These are phyloP conservation scores for Apocynum venetum DNA, from an alignment of 257 asterid genomes.

Conservation along the genomic window DNA sequence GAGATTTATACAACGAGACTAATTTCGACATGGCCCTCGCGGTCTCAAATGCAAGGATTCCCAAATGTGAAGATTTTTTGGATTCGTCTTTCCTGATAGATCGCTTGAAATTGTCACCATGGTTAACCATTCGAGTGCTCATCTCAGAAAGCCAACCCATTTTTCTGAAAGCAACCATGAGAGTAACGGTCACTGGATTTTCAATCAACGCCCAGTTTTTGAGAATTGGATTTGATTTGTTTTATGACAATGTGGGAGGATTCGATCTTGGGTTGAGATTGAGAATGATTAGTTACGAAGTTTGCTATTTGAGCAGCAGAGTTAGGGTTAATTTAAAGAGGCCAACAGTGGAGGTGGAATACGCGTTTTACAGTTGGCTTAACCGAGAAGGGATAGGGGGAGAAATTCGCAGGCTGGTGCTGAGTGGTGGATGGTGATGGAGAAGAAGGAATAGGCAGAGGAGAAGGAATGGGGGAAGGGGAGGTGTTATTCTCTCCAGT, in stretches of 20 bases:
- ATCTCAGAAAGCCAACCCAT: conserved; percentile 47
- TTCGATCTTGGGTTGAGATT: background rate
- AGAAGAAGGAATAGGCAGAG: background rate
- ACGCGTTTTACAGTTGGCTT: conserved; percentile 24
- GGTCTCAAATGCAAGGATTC: conserved; percentile 72
- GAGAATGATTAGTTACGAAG: background rate
- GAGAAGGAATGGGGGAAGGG: background rate
- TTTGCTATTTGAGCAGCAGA: background rate
- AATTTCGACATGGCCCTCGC: conserved; percentile 66
- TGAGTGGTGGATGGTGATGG: conserved; percentile 1
- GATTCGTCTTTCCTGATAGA: conserved; percentile 11
- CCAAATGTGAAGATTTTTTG: conserved; percentile 31
- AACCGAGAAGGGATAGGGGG: background rate
- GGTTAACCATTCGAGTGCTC: conserved; percentile 5
- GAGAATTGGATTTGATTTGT: background rate
- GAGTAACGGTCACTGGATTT: background rate
- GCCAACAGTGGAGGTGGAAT: background rate
- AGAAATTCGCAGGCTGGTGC: conserved; percentile 12
- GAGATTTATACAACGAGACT: conserved; percentile 60
- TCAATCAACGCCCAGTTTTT: background rate
- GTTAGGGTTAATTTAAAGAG: background rate
- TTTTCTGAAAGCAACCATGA: conserved; percentile 41
- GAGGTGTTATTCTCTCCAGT: background rate
- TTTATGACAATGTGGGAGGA: background rate
- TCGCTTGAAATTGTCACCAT: conserved; percentile 8